A percentile compares a stretch with the other conserved stretches of the same genome.
Evolutionary conservation across 2,329 filamentous ascomycete species (phyloP).

Genomic region (Aspergillus sp.): DNA sequence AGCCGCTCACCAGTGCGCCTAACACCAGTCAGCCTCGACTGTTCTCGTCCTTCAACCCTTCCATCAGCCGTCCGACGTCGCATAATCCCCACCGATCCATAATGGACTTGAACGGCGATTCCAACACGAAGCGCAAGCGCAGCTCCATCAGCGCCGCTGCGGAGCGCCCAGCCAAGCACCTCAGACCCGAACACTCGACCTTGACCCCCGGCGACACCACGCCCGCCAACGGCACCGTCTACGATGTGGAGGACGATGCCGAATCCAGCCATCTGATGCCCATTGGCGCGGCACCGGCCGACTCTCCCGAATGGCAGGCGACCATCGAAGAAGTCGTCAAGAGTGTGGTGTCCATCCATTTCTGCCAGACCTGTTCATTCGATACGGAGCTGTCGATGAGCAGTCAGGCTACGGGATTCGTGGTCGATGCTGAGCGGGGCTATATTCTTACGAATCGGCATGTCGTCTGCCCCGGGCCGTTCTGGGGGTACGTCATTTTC

Average conservation of each 20-base stretch:
- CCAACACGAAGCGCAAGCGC: conserved; percentile 55
- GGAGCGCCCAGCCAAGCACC: conserved; percentile 56
- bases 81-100: conserved; percentile 10
- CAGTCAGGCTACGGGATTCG: conserved; percentile 95
- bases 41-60: conserved; percentile 8
- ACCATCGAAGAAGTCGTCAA: conserved; percentile 92
- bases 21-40: neutral
- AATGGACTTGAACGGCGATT: conserved; percentile 52
- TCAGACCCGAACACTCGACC: conserved; percentile 46
- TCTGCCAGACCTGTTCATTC: conserved; percentile 96
- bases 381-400: conserved; percentile 94
- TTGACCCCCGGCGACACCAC: conserved; percentile 41
- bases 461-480: conserved; percentile 91
- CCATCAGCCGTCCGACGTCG: conserved; percentile 6
- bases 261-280: conserved; percentile 45
- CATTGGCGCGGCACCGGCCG: conserved; percentile 51
- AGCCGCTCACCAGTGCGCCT: conserved; percentile 7
- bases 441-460: conserved; percentile 88
- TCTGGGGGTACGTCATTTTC: conserved; percentile 98
- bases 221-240: conserved; percentile 43
- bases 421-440: conserved; percentile 90
- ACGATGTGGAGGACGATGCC: conserved; percentile 45
- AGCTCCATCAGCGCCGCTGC: conserved; percentile 48
- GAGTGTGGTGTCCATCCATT: conserved; percentile 97
- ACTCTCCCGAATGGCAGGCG: conserved; percentile 87